A percentile compares a stretch with the other conserved stretches of the same genome.
phyloP scores from a whole-genome alignment of 164 flowering plant species.

The Vitis amurensis region DNA sequence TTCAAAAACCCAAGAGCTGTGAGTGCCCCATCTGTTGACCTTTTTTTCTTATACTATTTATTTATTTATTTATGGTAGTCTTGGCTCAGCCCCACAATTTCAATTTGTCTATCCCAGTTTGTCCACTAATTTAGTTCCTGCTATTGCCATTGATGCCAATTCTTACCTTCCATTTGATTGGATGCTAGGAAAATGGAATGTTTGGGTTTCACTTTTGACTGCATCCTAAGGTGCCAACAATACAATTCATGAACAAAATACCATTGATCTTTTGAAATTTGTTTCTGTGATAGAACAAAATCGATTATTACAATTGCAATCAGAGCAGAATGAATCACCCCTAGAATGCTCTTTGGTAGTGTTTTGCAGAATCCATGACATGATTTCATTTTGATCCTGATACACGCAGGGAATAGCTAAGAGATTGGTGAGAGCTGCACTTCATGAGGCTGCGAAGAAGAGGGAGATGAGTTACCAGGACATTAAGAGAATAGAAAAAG shows the following conservation, averaged over 20 bases:
- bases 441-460: conserved; percentile 60
- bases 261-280: too few species aligned
- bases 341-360: neutral
- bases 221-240: too few species aligned
- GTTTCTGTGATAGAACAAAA: too few species aligned
- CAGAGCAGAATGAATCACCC: too few species aligned
- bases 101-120: neutral
- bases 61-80: neutral
- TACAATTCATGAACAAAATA: too few species aligned
- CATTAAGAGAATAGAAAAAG: conserved; percentile 53
- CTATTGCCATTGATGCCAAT: neutral
- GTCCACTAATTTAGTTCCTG: neutral
- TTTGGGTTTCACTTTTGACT: too few species aligned
- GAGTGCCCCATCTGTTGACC: conserved; percentile 20
- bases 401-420: conserved; percentile 66
- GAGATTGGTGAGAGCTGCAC: conserved; percentile 61
- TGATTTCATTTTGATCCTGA: neutral
- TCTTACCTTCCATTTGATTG: neutral
- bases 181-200: neutral
- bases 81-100: neutral
- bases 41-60: neutral
- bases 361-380: neutral
- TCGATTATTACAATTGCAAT: too few species aligned
- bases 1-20: conserved; percentile 60
- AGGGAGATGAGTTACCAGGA: conserved; percentile 56